Base-by-base conservation (phyloP, 345 rosid species). In the Mangifera indica region DNA sequence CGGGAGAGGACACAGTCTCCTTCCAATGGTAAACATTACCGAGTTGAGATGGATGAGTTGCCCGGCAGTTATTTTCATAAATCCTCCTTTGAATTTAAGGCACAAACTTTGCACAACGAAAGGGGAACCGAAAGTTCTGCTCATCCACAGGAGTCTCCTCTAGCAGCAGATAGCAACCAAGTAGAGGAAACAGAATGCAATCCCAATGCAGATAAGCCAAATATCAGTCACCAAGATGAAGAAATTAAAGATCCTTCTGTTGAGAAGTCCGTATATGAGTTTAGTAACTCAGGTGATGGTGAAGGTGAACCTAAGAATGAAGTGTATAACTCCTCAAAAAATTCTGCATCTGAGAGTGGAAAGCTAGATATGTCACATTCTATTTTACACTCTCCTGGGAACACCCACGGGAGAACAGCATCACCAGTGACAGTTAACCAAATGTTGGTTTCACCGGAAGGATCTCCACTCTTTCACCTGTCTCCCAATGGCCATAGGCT, bases 21-120 rank as follows among this genome's bases (percentile, higher is more conserved):
- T 22, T 53, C n/a, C 45, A 10, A 46, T 55, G 60, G 45, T 55
- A 26, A 71, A 32, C 69, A 60, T 37, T 60, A 73, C 73, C 60
- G 71, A 71, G 73, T 70, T 74, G 82, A 79, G 76, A 63, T 69
- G 77, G 74, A 72, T 64, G 63, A 73, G 67, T 69, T 78, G 72
- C 44, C 53, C 51, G 72, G 77, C 71, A 73, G 24, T 63, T 73
- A 78, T 73, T 57, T 78, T 55, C 74, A 51, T 63, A 73, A 69
- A 78, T 69, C 72, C 22, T 74, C 72, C 34, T 69, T 59, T 53
- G 69, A 74, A 56, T 57, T 45, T 73, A 66, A 73, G 71, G 29
- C 57, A 26, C 71, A 74, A 61, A 42, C 70, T 74, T 37, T 70
- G 62, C 51, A 57, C 70, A 11, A 60, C 46, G 76, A 71, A 34